Evolutionary conservation across 768 basidiomycete genomes (phyloP).

Genomic region (Rhizopogon sp.): DNA sequence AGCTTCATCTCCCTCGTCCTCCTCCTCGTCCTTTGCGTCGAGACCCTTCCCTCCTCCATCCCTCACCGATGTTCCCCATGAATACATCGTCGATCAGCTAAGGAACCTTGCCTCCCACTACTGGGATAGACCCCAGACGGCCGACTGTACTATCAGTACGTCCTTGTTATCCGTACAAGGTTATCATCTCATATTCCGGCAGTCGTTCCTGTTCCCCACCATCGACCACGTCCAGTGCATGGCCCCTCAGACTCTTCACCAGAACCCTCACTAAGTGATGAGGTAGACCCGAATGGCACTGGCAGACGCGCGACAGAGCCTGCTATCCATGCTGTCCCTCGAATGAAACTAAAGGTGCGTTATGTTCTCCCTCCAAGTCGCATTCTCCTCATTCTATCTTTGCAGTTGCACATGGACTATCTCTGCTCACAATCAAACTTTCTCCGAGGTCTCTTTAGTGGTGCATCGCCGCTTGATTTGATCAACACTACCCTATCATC

Average conservation of each 20-base stretch:
- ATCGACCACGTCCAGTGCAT: not conserved
- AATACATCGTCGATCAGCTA: slow-evolving; percentile 69
- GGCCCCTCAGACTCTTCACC: slow-evolving; percentile 4
- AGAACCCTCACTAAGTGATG: slow-evolving; percentile 18
- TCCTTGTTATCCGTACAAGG: not conserved
- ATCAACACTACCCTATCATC: slow-evolving; percentile 32
- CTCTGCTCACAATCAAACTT: slow-evolving; percentile 79
- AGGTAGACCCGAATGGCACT: slow-evolving; percentile 37
- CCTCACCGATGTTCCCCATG: slow-evolving; percentile 58
- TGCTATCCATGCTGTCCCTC: slow-evolving; percentile 42
- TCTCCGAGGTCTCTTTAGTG: slow-evolving; percentile 66
- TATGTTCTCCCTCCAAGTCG: not conserved
- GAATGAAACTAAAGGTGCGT: slow-evolving; percentile 59
- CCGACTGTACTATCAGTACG: slow-evolving; percentile 76
- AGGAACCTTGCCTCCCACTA: slow-evolving; percentile 60
- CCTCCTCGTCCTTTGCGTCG: slow-evolving; percentile 38
- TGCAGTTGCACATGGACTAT: slow-evolving; percentile 75
- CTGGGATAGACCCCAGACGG: slow-evolving; percentile 72
- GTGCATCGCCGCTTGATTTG: slow-evolving; percentile 57
- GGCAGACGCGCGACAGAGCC: slow-evolving; percentile 52
- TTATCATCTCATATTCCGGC: slow-evolving; percentile 1
- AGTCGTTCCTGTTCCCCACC: slow-evolving; percentile 50
- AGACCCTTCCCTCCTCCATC: slow-evolving; percentile 63
- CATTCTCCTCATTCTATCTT: slow-evolving; percentile 6
- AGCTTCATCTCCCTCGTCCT: not conserved